Evolutionary conservation across 306 rosid species (phyloP).

Genomic region (Purshia tridentata): DNA sequence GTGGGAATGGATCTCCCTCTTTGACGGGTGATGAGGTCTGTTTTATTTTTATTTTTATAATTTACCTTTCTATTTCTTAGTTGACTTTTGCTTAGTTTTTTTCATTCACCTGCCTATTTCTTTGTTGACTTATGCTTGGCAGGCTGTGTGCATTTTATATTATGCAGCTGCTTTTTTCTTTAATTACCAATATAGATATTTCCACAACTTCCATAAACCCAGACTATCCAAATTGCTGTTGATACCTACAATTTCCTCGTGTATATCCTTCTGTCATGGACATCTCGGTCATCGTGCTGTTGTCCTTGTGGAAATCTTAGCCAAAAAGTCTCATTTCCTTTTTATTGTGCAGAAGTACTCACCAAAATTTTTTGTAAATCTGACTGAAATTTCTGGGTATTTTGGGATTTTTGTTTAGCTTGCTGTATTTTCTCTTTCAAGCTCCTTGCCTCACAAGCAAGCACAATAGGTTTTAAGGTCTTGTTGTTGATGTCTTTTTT

Average conservation of each 20-base stretch:
- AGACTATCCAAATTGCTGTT: not conserved
- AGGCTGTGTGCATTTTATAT: not conserved
- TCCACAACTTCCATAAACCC: not conserved
- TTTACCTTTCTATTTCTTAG: slow-evolving; percentile 9
- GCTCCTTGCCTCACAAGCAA: not conserved
- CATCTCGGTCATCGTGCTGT: not conserved
- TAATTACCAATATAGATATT: not conserved
- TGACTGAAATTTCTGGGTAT: not conserved
- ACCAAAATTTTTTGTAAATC: too few species aligned
- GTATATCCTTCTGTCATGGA: not conserved
- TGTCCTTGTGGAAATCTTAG: not conserved
- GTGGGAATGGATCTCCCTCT: slow-evolving; percentile 34
- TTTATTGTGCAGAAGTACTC: not conserved
- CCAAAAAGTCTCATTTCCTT: not conserved
- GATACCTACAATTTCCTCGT: not conserved
- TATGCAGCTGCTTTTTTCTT: not conserved
- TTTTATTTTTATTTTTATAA: not conserved
- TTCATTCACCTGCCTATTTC: not conserved
- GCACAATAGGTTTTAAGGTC: not conserved
- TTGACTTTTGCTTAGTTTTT: slow-evolving; percentile 6
- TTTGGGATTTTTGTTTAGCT: not conserved
- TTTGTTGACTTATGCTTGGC: not conserved
- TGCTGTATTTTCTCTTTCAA: not conserved
- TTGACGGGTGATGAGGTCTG: slow-evolving; percentile 53
- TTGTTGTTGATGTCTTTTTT: not conserved